These are phyloP conservation scores for Pseudocohnilembus persalinus DNA, from an alignment of 169 alveolate genomes.

Conservation along the genomic window DNA sequence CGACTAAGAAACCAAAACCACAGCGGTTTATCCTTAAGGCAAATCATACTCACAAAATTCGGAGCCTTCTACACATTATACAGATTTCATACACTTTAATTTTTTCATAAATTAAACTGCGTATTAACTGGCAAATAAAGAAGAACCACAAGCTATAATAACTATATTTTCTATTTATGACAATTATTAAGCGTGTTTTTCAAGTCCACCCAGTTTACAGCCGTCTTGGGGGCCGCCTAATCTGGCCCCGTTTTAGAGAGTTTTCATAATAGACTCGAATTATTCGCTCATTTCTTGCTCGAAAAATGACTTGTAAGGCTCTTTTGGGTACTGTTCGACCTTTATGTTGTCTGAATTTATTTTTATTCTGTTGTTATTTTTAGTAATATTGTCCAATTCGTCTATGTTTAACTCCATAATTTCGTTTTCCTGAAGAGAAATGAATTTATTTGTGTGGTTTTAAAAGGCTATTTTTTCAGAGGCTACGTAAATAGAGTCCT, in stretches of 20 bases:
- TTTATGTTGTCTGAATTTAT: constrained; percentile 64
- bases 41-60: constrained; percentile 61
- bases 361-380: constrained; percentile 52
- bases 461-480: constrained; percentile 94
- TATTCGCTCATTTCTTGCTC: constrained; percentile 52
- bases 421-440: constrained; percentile 89
- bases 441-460: constrained; percentile 90
- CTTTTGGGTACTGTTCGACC: constrained; percentile 68
- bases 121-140: constrained; percentile 47
- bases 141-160: constrained; percentile 35
- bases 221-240: constrained; percentile 40
- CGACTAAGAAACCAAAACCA: constrained; percentile 91
- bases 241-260: constrained; percentile 70
- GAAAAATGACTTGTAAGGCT: constrained; percentile 43
- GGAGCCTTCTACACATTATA: constrained; percentile 50
- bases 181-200: constrained; percentile 44
- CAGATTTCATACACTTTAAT: constrained; percentile 40
- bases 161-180: constrained; percentile 51
- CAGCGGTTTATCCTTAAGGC: constrained; percentile 78
- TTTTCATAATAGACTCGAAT: constrained; percentile 41
- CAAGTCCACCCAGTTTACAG: constrained; percentile 73
- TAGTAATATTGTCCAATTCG: constrained; percentile 51
- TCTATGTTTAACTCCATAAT: constrained; percentile 70
- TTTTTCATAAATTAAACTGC: constrained; percentile 46
- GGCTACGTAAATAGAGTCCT: constrained; percentile 88